phyloP scores from a whole-genome alignment of 2,329 filamentous ascomycete genomes.

The Colletotrichum destructivum region DNA sequence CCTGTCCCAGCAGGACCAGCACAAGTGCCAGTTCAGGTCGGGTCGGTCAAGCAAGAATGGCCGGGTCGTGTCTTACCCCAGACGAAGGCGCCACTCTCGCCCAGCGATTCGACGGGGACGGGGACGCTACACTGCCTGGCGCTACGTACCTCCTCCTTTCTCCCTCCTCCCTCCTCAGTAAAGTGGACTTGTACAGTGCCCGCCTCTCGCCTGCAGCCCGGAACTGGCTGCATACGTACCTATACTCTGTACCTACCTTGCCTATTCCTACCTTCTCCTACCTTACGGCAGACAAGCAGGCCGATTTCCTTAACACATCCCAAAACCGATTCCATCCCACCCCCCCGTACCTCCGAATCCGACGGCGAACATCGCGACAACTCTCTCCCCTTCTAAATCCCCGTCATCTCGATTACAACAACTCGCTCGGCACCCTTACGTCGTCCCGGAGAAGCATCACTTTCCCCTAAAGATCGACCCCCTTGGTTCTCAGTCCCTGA shows the following conservation, averaged over 20 bases:
- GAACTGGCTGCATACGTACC: slow-evolving; percentile 1
- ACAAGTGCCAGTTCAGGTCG: slow-evolving; percentile 8
- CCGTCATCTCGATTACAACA: slow-evolving; percentile 7
- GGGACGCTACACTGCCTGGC: slow-evolving; percentile 1
- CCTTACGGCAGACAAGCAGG: slow-evolving; percentile 25
- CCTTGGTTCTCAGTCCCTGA: slow-evolving; percentile 39
- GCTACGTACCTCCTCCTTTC: slow-evolving; percentile 25
- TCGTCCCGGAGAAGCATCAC: slow-evolving; percentile 16
- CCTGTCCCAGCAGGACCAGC: slow-evolving; percentile 8
- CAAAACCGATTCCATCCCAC: slow-evolving; percentile 18
- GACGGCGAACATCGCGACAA: slow-evolving; percentile 38
- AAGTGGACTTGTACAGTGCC: slow-evolving; percentile 35
- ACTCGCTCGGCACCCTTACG: slow-evolving; percentile 7
- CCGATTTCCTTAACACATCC: slow-evolving; percentile 31
- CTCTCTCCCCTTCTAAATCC: background rate
- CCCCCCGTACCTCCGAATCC: slow-evolving; percentile 30
- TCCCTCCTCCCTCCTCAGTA: slow-evolving; percentile 7
- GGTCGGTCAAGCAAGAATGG: slow-evolving; percentile 31
- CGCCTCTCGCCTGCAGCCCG: slow-evolving; percentile 33
- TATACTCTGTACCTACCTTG: slow-evolving; percentile 18
- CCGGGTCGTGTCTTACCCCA: slow-evolving; percentile 37
- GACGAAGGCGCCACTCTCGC: slow-evolving; percentile 30
- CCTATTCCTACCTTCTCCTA: slow-evolving; percentile 15
- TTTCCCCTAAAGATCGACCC: slow-evolving; percentile 25
- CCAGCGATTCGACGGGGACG: slow-evolving; percentile 27